These are phyloP conservation scores for Fennellomyces sp. DNA, from an alignment of 371 early-diverging fungal species.

Conservation along the genomic window DNA sequence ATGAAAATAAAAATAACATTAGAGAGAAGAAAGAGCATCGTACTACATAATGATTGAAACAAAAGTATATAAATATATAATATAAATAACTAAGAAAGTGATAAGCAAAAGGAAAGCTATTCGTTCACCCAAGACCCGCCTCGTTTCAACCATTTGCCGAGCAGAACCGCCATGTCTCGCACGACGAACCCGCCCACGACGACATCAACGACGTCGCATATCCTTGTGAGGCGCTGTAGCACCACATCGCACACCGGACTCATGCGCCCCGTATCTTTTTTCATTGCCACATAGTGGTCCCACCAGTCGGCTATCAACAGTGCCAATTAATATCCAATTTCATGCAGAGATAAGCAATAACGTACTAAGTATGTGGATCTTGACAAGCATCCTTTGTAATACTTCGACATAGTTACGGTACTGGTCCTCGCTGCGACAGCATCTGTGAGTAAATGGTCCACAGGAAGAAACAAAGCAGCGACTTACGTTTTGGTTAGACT, in stretches of 20 bases:
- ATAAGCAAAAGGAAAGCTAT: slow-evolving; percentile 23
- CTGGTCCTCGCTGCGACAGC: slow-evolving; percentile 43
- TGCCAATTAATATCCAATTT: not conserved
- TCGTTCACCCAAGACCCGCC: slow-evolving; percentile 55
- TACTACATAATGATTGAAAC: slow-evolving; percentile 7
- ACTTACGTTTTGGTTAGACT: slow-evolving; percentile 46
- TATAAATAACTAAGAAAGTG: not conserved
- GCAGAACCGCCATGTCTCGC: slow-evolving; percentile 45
- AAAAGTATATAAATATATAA: slow-evolving; percentile 4
- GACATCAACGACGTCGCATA: slow-evolving; percentile 37
- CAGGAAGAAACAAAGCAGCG: not conserved
- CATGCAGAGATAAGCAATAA: not conserved
- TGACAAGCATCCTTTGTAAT: slow-evolving; percentile 37
- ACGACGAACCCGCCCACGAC: slow-evolving; percentile 51
- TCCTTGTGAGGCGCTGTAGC: slow-evolving; percentile 32
- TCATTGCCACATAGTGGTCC: slow-evolving; percentile 25
- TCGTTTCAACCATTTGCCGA: slow-evolving; percentile 56
- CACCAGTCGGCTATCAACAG: slow-evolving; percentile 41
- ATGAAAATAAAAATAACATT: slow-evolving; percentile 2
- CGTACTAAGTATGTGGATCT: slow-evolving; percentile 42
- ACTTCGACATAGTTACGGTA: slow-evolving; percentile 46
- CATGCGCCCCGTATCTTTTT: slow-evolving; percentile 19
- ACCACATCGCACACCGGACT: slow-evolving; percentile 32
- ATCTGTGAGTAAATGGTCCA: too few species aligned
- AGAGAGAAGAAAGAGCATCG: slow-evolving; percentile 2